Evolutionary conservation across 331 rosid genomes (phyloP).

Genomic region (Saraca asoca): DNA sequence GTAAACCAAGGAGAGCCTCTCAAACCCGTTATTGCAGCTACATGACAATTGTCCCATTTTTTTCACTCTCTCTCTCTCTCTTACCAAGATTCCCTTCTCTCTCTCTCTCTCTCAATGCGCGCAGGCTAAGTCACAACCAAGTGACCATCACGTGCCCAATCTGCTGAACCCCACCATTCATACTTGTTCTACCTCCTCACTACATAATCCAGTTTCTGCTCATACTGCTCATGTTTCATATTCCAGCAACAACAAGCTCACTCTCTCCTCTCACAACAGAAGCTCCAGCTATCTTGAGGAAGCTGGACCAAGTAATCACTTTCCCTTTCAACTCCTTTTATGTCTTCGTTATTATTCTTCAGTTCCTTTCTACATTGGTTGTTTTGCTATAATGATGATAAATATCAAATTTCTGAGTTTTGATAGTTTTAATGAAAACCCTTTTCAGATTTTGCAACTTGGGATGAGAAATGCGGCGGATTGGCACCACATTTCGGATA

Average conservation of each 20-base stretch:
- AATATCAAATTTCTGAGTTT: background rate
- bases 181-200: constrained; percentile 27
- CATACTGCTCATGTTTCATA: constrained; percentile 19
- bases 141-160: constrained; percentile 60
- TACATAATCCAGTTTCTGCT: constrained; percentile 45
- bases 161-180: constrained; percentile 24
- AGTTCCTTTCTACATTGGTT: too few relatives aligned
- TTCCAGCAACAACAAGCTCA: background rate
- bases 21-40: constrained; percentile 39
- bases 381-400: too few relatives aligned
- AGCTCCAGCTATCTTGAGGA: too few relatives aligned
- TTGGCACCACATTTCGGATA: constrained; percentile 37
- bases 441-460: constrained; percentile 30
- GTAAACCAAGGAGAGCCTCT: constrained; percentile 41
- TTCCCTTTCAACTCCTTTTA: too few relatives aligned
- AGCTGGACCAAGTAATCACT: too few relatives aligned
- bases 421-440: constrained; percentile 21
- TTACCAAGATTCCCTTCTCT: constrained; percentile 53
- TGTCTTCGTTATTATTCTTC: too few relatives aligned
- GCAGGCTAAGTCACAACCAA: constrained; percentile 23
- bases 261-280: too few relatives aligned
- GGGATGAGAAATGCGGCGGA: constrained; percentile 26
- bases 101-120: constrained; percentile 41
- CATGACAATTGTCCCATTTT: constrained; percentile 42
- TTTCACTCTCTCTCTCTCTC: constrained; percentile 38